phyloP scores from a whole-genome alignment of 2,329 filamentous ascomycete genomes.

The Cladosporium cucumerinum region DNA sequence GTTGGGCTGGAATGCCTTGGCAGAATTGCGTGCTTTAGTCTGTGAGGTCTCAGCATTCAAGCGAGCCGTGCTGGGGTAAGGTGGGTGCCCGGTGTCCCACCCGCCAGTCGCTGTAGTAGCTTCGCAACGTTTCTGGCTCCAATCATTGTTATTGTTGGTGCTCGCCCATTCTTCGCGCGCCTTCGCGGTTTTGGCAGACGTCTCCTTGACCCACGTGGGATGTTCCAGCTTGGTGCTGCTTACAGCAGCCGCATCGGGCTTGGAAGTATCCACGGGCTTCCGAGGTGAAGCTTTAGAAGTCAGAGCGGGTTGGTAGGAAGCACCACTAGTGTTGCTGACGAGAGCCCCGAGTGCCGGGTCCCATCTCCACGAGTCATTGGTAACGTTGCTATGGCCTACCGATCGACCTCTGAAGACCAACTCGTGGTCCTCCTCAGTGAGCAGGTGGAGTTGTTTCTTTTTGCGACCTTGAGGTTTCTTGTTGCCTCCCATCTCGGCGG shows the following conservation, averaged over 20 bases:
- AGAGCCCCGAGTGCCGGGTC: neutral
- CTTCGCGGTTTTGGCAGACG: neutral
- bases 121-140: no score
- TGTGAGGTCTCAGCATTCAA: neutral
- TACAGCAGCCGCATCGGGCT: neutral
- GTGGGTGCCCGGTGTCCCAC: conserved; percentile 10
- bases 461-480: neutral
- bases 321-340: neutral
- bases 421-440: neutral
- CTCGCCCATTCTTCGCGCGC: neutral
- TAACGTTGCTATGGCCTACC: neutral
- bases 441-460: neutral
- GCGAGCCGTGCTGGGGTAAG: neutral
- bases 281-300: neutral
- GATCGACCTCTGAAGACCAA: conserved; percentile 5
- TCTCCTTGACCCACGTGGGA: neutral
- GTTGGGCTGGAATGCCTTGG: neutral
- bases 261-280: neutral
- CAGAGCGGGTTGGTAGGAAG: neutral
- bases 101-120: neutral
- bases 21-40: neutral
- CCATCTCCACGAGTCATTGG: neutral
- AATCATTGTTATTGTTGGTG: neutral
- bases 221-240: neutral
- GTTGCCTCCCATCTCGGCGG: neutral